Conservation (phyloP, 768 basidiomycete genomes). For the Russula virescens region DNA sequence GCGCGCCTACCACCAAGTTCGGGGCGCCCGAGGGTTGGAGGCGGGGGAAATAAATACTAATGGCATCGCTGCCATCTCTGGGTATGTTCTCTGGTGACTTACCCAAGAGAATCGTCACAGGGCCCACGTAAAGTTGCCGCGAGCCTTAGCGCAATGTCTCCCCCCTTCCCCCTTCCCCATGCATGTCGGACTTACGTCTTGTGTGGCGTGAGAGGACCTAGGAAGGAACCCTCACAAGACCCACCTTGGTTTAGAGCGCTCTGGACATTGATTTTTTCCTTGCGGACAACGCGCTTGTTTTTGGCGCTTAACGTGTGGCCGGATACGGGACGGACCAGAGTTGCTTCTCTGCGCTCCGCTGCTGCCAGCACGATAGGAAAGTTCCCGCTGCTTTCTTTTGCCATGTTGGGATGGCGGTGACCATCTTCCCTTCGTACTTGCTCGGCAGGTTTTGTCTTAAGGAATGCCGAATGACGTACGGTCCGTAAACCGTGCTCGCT, state of each 20-base stretch:
- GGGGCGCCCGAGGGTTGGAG: background rate
- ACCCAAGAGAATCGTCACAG: background rate
- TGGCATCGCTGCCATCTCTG: background rate
- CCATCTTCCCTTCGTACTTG: background rate
- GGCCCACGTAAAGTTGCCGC: slow-evolving; percentile 5
- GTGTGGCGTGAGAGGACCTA: slow-evolving; percentile 19
- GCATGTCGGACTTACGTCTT: slow-evolving; percentile 16
- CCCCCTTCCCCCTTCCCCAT: background rate
- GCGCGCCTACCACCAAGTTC: background rate
- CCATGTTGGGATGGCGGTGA: slow-evolving; percentile 6
- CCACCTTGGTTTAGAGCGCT: background rate
- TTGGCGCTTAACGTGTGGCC: background rate
- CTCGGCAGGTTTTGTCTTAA: slow-evolving; percentile 1
- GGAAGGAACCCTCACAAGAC: slow-evolving; percentile 2
- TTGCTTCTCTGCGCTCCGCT: background rate
- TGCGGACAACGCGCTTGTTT: background rate
- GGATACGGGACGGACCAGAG: background rate
- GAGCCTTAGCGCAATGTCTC: background rate
- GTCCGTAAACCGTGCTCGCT: background rate
- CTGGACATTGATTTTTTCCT: background rate
- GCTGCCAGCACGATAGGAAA: background rate
- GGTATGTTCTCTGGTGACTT: background rate
- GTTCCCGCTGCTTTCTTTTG: background rate
- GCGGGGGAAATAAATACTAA: too few relatives aligned
- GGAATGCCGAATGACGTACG: slow-evolving; percentile 6